Evolutionary conservation across 2,329 filamentous ascomycete species (phyloP).

Genomic region (Verticillium nubilum): DNA sequence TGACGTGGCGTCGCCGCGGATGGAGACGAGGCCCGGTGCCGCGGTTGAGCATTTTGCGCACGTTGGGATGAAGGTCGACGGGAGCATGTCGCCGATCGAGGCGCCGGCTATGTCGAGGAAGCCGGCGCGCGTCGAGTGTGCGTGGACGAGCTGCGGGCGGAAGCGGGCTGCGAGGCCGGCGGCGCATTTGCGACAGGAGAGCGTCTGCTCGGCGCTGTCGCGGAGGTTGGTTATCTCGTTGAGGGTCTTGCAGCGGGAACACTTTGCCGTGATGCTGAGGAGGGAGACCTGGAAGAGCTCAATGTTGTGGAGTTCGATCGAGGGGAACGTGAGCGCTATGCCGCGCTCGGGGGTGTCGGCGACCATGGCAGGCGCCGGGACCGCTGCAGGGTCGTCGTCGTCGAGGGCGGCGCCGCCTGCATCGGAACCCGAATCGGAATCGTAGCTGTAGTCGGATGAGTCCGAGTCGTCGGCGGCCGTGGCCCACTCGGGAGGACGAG

Average conservation of each 20-base stretch:
- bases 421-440: slow-evolving; percentile 37
- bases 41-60: slow-evolving; percentile 70
- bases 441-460: slow-evolving; percentile 35
- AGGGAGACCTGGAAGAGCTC: slow-evolving; percentile 66
- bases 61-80: slow-evolving; percentile 74
- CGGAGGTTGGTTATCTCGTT: slow-evolving; percentile 65
- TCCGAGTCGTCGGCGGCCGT: slow-evolving; percentile 38
- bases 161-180: slow-evolving; percentile 48
- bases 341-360: slow-evolving; percentile 52
- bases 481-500: slow-evolving; percentile 73
- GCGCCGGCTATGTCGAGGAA: slow-evolving; percentile 75
- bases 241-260: slow-evolving; percentile 69
- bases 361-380: slow-evolving; percentile 6
- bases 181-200: slow-evolving; percentile 56
- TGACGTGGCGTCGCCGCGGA: slow-evolving; percentile 66
- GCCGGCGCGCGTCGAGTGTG: slow-evolving; percentile 67
- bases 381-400: slow-evolving; percentile 16
- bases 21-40: slow-evolving; percentile 63
- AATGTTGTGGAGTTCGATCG: slow-evolving; percentile 69
- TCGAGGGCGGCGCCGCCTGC: slow-evolving; percentile 35
- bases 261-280: slow-evolving; percentile 68
- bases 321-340: slow-evolving; percentile 74
- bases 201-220: slow-evolving; percentile 43
- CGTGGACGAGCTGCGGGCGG: slow-evolving; percentile 66
- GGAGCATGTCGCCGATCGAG: slow-evolving; percentile 69